Evolutionary conservation across 192 early-diverging fungal genomes (phyloP).

Genomic region (Podila horticola): DNA sequence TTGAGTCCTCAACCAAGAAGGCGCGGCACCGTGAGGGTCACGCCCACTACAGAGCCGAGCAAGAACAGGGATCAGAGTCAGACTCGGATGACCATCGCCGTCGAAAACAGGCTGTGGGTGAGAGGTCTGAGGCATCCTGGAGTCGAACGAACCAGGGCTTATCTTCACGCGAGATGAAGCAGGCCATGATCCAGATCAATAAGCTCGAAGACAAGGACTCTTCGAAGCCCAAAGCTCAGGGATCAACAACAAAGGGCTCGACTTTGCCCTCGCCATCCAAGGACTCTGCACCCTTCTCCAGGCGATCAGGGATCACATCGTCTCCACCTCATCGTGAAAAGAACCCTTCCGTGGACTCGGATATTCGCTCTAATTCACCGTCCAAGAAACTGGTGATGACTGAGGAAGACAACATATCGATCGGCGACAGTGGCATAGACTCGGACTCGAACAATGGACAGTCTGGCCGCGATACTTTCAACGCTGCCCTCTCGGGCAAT

Average conservation of each 20-base stretch:
- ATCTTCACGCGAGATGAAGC: conserved; percentile 45
- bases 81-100: conserved; percentile 38
- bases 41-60: conserved; percentile 1
- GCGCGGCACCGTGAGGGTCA: conserved; percentile 14
- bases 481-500: background rate
- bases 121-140: conserved; percentile 19
- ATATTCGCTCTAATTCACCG: background rate
- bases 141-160: conserved; percentile 24
- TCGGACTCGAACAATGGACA: conserved; percentile 43
- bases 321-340: conserved; percentile 18
- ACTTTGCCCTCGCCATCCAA: background rate
- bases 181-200: conserved; percentile 38
- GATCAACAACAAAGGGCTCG: conserved; percentile 1
- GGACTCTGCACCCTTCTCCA: background rate
- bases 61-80: conserved; percentile 23
- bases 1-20: conserved; percentile 36
- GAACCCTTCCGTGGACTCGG: conserved; percentile 1
- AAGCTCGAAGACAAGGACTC: conserved; percentile 43
- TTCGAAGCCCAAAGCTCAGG: conserved; percentile 13
- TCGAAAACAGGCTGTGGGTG: conserved; percentile 15
- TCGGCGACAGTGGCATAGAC: conserved; percentile 51
- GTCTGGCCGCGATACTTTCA: conserved; percentile 5
- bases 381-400: background rate
- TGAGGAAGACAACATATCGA: conserved; percentile 44
- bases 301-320: background rate